Base-by-base conservation (phyloP, 345 rosid species). In the Anastatica hierochuntica region DNA sequence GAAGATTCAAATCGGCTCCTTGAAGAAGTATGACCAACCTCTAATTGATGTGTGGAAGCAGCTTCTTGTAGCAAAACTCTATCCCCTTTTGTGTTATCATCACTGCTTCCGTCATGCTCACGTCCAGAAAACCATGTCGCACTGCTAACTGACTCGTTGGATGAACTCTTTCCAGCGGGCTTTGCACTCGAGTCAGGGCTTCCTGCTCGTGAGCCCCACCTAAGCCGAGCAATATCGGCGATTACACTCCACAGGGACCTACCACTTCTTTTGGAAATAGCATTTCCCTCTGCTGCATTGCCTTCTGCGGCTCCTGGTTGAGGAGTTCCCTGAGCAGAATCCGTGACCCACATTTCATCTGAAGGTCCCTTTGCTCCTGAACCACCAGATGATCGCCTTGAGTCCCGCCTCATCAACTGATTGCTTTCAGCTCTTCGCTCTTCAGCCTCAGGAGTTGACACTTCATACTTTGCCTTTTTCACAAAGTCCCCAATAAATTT, bases 111-210 rank as follows among this genome's bases (percentile, higher is more conserved):
- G 6, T 72, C 84, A 26, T 63, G 81, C 56, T 85, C 98, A 70
- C 27, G 90, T 30, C 94, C 95, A 63, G 96, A 92, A 73, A 92
- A 79, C 88, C 85, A 85, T 29, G 86, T 62, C 45, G 77, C 95
- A 49, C 82, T 80, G 24, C 74, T 63, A 53, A 60, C 70, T 52
- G 96, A 85, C 58, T 74, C 94, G 66, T 62, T 63, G 18, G 94
- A 74, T 18, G 79, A 75, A 77, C 70, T 73, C 75, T 76, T 88
- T 65, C 66, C 77, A 41, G 73, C 73, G 2, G 79, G 75, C 56
- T 45, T 76, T 41, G 60, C 49, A 68, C 72, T 68, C 51, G 86
- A 76, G 48, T 58, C 76, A 15, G 81, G 64, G 44, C 69, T 76
- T 71, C 79, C 89, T 63, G 72, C 52, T 55, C 45, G 94, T 27